Evolutionary conservation across 2,329 filamentous ascomycete genomes (phyloP).

Genomic region (Lachnellula occidentalis): DNA sequence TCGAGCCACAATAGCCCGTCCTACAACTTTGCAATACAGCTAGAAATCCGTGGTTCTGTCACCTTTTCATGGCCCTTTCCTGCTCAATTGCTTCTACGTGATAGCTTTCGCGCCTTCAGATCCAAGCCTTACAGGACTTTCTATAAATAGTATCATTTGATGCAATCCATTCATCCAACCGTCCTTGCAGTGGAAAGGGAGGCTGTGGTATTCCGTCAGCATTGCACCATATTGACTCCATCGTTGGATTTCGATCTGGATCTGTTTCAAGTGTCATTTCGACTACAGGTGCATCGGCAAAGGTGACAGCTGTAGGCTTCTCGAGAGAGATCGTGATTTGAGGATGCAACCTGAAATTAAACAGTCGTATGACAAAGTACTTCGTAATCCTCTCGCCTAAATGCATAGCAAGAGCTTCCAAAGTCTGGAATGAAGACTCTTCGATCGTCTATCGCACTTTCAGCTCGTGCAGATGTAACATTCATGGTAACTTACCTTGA

Average conservation of each 20-base stretch:
- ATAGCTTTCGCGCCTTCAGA: not conserved
- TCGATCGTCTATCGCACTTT: conserved; percentile 42
- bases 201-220: not conserved
- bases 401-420: conserved; percentile 53
- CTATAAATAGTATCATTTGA: conserved; percentile 2
- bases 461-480: not conserved
- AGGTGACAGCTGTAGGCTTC: conserved; percentile 68
- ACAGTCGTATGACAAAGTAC: conserved; percentile 33
- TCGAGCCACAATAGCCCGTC: no score
- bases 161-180: conserved; percentile 25
- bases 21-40: no score
- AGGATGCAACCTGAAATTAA: not conserved
- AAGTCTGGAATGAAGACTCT: conserved; percentile 54
- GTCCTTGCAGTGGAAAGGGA: conserved; percentile 22
- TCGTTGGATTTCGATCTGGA: not conserved
- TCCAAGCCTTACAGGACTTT: not conserved
- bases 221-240: not conserved
- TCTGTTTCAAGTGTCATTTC: conserved; percentile 40
- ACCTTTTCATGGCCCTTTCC: no score
- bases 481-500: conserved; percentile 1
- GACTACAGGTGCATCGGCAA: conserved; percentile 66
- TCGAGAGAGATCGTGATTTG: conserved; percentile 55
- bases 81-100: no score
- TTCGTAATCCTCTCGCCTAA: conserved; percentile 42
- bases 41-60: no score